A percentile compares a stretch with the other conserved stretches of the same genome.
phyloP scores from a whole-genome alignment of 371 early-diverging fungal genomes.

The Saksenaea oblongispora region DNA sequence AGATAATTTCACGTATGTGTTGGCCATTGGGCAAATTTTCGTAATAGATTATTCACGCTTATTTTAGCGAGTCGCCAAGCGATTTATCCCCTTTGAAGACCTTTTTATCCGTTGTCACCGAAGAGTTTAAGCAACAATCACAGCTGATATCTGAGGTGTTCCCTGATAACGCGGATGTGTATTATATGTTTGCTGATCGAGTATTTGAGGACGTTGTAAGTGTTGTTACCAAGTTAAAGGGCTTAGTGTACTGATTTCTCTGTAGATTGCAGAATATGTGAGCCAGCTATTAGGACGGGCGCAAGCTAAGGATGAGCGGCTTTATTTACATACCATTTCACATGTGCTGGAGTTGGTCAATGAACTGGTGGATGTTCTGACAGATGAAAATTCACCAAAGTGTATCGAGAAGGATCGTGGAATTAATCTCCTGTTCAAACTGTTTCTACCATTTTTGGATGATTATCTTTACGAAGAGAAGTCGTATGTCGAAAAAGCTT shows the following conservation, averaged over 20 bases:
- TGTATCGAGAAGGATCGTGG: conserved; percentile 39
- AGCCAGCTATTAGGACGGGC: conserved; percentile 39
- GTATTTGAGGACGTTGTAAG: conserved; percentile 72
- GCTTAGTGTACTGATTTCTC: neutral
- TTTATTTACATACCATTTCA: conserved; percentile 43
- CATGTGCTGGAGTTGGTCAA: conserved; percentile 21
- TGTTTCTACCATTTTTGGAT: conserved; percentile 72
- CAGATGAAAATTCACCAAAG: conserved; percentile 29
- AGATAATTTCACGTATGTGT: conserved; percentile 56
- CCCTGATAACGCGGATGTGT: conserved; percentile 62
- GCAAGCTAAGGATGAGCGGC: conserved; percentile 24
- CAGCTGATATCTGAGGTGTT: conserved; percentile 67
- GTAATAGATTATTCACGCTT: neutral
- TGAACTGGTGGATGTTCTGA: conserved; percentile 53
- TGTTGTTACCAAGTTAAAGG: conserved; percentile 1
- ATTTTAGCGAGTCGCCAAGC: conserved; percentile 21
- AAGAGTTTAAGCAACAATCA: conserved; percentile 65
- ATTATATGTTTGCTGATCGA: conserved; percentile 60
- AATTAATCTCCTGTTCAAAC: conserved; percentile 59
- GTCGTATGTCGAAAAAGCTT: conserved; percentile 31
- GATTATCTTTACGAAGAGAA: conserved; percentile 66
- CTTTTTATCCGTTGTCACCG: conserved; percentile 47
- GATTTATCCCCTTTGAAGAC: conserved; percentile 44
- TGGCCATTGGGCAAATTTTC: too few relatives aligned
- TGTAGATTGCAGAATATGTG: conserved; percentile 52